Base-by-base conservation (phyloP, 208 protist genomes). In the Acanthamoeba healyi region DNA sequence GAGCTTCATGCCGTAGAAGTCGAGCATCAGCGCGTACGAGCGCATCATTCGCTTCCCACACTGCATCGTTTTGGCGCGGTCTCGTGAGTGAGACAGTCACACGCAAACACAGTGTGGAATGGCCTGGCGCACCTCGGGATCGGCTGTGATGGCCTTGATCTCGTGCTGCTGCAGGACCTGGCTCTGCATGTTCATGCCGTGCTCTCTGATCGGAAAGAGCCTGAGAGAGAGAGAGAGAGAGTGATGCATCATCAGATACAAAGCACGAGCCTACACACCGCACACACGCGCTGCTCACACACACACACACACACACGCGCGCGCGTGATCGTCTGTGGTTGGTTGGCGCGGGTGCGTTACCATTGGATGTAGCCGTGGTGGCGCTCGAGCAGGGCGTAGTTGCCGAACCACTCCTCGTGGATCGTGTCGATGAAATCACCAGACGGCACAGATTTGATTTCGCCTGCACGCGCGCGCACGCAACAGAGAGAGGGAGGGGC, bases 111-210 rank as follows among this genome's bases (percentile, higher is more conserved):
- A 36, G 34, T 3, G 38, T 3, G n/a, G 38, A 38, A 19, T 22
- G 65, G 19, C 22, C 49, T 36, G n/a, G n/a, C n/a, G 34, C 17
- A 97, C 94, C 79, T 95, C 89, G 2, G 94, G 95, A 91, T 98
- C 95, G 0, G 17, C 63, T 19, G 91, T 87, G 56, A 98, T 96
- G 34, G 81, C 36, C 32, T 77, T 94, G 4, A 94, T 95, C 38
- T 98, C 97, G 17, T 94, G 67, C 32, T 81, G 84, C 32, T 97
- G 96, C 34, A 98, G 96, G 49, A 97, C 94, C 70, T 97, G 97
- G 36, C 97, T 96, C n/a, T 40, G 63, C 40, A 90, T 38, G 54
- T 90, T 90, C 82, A 70, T 90, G 54, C 82, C 82, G 9, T 70
- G 54, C 82, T 90, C 54, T 3, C 61, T 32, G 32, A 90, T 90